Percentiles rank a stretch among this genome's conserved stretches.
Evolutionary conservation across 495 filamentous ascomycete species (phyloP).

Genomic region (Neurospora sp.): DNA sequence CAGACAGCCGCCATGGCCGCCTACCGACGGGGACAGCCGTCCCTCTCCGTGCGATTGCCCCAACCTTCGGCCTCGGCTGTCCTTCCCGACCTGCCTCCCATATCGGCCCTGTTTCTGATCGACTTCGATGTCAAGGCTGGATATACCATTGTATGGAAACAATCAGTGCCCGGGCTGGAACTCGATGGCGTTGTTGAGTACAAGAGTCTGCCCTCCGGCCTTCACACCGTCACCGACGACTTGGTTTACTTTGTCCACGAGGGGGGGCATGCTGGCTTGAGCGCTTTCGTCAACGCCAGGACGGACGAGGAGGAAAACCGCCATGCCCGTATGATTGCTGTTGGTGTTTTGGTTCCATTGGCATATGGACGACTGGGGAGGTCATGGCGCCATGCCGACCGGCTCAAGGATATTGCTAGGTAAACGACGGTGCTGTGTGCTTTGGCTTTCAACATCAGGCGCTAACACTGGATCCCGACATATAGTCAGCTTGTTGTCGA

Average conservation of each 20-base stretch:
- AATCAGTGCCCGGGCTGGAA: constrained; percentile 57
- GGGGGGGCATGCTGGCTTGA: constrained; percentile 70
- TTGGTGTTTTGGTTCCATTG: constrained; percentile 78
- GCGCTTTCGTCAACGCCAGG: constrained; percentile 82
- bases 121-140: constrained; percentile 80
- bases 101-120: constrained; percentile 77
- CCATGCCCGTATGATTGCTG: constrained; percentile 86
- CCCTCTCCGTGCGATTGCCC: constrained; percentile 37
- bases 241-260: constrained; percentile 89
- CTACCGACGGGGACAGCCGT: constrained; percentile 39
- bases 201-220: constrained; percentile 83
- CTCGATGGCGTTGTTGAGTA: constrained; percentile 88
- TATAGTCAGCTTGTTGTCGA: constrained; percentile 44
- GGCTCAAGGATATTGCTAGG: constrained; percentile 64
- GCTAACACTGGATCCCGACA: background rate
- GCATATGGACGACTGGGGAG: constrained; percentile 80
- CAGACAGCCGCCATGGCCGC: constrained; percentile 34
- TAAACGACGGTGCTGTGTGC: constrained; percentile 26
- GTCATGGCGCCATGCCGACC: constrained; percentile 78
- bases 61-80: constrained; percentile 17
- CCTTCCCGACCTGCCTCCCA: constrained; percentile 53
- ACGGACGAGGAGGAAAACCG: constrained; percentile 64
- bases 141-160: constrained; percentile 82
- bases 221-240: constrained; percentile 83
- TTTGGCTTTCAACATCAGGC: constrained; percentile 21